Evolutionary conservation across 176 grass and related monocot species (phyloP).

Genomic region (Zea luxurians): DNA sequence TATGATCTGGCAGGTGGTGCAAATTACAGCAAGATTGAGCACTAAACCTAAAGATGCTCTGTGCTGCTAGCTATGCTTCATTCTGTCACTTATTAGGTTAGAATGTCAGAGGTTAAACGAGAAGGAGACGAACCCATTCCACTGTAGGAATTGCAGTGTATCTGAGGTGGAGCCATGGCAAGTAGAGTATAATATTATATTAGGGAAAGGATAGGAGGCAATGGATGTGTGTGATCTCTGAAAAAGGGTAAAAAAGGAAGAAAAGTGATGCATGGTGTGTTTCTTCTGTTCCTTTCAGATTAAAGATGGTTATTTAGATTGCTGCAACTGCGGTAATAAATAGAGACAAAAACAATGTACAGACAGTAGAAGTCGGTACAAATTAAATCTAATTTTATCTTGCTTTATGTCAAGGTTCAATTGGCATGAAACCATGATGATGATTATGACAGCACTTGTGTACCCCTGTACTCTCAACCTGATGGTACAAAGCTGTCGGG

Average conservation of each 20-base stretch:
- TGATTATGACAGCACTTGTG: constrained; percentile 22
- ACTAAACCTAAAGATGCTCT: constrained; percentile 29
- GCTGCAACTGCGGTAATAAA: no score
- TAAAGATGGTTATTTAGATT: no score
- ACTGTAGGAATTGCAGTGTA: constrained; percentile 35
- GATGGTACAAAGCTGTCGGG: constrained; percentile 24
- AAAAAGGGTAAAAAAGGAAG: constrained; percentile 13
- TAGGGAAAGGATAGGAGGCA: constrained; percentile 35
- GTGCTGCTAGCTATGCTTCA: constrained; percentile 21
- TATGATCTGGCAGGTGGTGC: not conserved
- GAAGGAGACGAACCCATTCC: constrained; percentile 31
- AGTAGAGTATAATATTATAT: not conserved
- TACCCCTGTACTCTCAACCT: constrained; percentile 23
- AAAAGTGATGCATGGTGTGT: constrained; percentile 42
- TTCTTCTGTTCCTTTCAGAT: no score
- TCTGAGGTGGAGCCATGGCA: constrained; percentile 20
- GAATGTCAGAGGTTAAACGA: constrained; percentile 3
- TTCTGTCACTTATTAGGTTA: constrained; percentile 29
- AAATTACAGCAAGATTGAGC: constrained; percentile 11
- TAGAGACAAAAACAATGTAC: no score
- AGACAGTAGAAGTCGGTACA: no score
- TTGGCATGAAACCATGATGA: constrained; percentile 30
- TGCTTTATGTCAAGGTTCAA: constrained; percentile 33
- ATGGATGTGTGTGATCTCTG: constrained; percentile 52
- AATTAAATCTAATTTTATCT: not conserved